Evolutionary conservation across 1,284 basidiomycete genomes (phyloP), one percentile per base, ranked within the genome.

Genomic region (Salmacisia buchloeana): DNA sequence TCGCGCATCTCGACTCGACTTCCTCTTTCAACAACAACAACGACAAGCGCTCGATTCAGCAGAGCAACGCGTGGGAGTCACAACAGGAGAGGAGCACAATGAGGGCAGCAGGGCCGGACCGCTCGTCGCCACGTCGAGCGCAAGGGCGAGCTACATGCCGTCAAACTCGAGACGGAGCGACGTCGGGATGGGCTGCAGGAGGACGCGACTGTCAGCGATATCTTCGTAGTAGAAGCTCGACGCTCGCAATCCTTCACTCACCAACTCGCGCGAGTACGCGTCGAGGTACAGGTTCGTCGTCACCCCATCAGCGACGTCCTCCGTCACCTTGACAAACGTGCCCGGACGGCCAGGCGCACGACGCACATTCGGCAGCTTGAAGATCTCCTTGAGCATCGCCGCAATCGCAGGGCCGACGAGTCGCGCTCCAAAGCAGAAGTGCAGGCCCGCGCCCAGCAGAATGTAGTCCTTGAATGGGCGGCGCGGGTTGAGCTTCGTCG

Each of bases 321-420:
- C 36, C n/a, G 59, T 29, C 9, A 59, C 35, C 15, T 36, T 6
- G 2, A 41, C 25, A 38, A 88, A 83, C 13, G 67, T 66, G 3
- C 87, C 87, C 2, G 84, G 84, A 38, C 81, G 72, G 0, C 83
- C 84, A 0, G 85, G 85, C 1, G 83, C 85, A 45, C 85, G 85
- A n/a, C 81, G 79, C 27, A 88, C 54, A 45, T 84, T 83, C 39
- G 81, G 77, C 58, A 84, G 81, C 43, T 81, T 43, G 39, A 43
- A 43, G 39, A 43, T 43, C 18, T 43, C 39, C 15, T 43, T 43
- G 4, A 87, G 78, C 13, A 83, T 83, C 36, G 56, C 80, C 2
- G 78, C 80, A 63, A 86, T 81, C 64, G 83, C 82, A 80, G 83
- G 57, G 18, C 61, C 29, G 25, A 62, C 35, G 18, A 62, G 61